phyloP scores from a whole-genome alignment of 2,329 filamentous ascomycete genomes.

The Fusarium burgessii region DNA sequence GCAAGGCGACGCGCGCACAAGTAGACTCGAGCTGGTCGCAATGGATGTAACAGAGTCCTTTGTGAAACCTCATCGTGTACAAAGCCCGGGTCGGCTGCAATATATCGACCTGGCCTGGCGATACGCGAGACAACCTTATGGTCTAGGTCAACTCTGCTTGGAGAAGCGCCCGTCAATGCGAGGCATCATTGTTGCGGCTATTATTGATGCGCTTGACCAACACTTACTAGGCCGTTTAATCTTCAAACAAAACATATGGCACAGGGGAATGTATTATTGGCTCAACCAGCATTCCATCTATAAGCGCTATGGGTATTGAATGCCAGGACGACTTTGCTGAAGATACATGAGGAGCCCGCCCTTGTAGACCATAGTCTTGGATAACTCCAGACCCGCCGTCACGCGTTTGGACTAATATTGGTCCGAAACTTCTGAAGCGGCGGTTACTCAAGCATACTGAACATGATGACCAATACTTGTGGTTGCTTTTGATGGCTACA shows the following conservation, averaged over 20 bases:
- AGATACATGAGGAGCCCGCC: background rate
- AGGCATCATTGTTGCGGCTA: slow-evolving; percentile 29
- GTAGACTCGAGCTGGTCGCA: background rate
- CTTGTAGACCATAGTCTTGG: slow-evolving; percentile 1
- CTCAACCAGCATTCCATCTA: background rate
- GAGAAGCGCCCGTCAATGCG: slow-evolving; percentile 42
- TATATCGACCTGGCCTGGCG: slow-evolving; percentile 11
- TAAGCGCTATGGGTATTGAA: slow-evolving; percentile 14
- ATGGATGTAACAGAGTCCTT: background rate
- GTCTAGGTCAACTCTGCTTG: slow-evolving; percentile 1
- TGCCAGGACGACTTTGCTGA: background rate
- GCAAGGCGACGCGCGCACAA: slow-evolving; percentile 32
- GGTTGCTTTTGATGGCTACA: background rate
- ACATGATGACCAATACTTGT: background rate
- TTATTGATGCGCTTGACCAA: slow-evolving; percentile 7
- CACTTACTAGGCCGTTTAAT: background rate
- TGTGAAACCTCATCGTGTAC: slow-evolving; percentile 8
- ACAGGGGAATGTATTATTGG: slow-evolving; percentile 9
- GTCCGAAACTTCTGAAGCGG: background rate
- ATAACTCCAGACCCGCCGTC: background rate
- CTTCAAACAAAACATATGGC: background rate
- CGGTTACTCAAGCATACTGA: slow-evolving; percentile 6
- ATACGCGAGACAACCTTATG: slow-evolving; percentile 12
- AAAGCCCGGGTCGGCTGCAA: slow-evolving; percentile 10
- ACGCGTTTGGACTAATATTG: background rate